Conservation (phyloP, 2,329 filamentous ascomycete species). For the Calonectria pseudoturangicola region DNA sequence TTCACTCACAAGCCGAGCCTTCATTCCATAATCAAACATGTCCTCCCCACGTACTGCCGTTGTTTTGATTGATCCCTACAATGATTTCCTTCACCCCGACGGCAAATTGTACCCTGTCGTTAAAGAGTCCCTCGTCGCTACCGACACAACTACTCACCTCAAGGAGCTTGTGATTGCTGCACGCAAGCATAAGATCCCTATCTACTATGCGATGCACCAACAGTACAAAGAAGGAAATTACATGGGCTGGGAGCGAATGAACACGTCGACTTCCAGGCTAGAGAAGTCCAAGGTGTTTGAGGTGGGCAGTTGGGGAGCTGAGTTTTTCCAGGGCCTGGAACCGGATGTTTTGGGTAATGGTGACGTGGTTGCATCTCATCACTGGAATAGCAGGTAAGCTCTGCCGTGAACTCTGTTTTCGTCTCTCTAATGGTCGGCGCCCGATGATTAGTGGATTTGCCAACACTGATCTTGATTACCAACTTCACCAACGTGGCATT, state of each 20-base stretch:
- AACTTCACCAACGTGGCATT: conserved; percentile 38
- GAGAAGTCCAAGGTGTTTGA: conserved; percentile 26
- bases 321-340: conserved; percentile 42
- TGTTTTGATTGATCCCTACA: conserved; percentile 46
- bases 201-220: conserved; percentile 44
- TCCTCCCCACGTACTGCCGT: conserved; percentile 29
- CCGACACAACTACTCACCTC: conserved; percentile 6
- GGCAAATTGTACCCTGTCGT: conserved; percentile 36
- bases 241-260: conserved; percentile 39
- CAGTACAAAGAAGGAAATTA: conserved; percentile 33
- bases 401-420: neutral
- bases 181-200: conserved; percentile 35
- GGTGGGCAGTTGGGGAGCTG: conserved; percentile 42
- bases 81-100: conserved; percentile 46
- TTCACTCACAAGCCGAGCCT: neutral
- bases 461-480: conserved; percentile 43
- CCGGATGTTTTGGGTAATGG: conserved; percentile 43
- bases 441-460: conserved; percentile 32
- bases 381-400: conserved; percentile 44
- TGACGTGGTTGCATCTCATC: conserved; percentile 43
- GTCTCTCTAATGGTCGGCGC: neutral
- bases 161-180: conserved; percentile 36
- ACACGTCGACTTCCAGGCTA: conserved; percentile 16
- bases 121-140: conserved; percentile 24
- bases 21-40: neutral